A percentile compares a stretch with the other conserved stretches of the same genome.
These are phyloP conservation scores for Pulveroboletus sp. DNA, from an alignment of 768 basidiomycete genomes.

Conservation along the genomic window DNA sequence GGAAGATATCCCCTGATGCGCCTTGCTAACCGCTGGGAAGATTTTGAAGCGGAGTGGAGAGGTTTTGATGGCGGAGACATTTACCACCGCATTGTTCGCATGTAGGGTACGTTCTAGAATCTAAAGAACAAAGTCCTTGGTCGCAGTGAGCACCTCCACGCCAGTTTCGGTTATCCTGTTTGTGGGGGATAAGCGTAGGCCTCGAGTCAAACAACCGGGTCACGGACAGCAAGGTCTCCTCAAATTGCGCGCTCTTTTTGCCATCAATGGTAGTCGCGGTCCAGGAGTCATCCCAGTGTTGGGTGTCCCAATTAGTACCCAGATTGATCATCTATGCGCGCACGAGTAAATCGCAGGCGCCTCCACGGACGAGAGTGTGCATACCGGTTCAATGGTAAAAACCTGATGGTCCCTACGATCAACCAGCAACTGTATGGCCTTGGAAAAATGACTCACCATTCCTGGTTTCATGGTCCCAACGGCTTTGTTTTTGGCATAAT, in stretches of 20 bases:
- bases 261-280: constrained; percentile 93
- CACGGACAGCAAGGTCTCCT: constrained; percentile 90
- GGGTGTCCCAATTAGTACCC: constrained; percentile 68
- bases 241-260: constrained; percentile 90
- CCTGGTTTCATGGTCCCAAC: constrained; percentile 91
- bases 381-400: constrained; percentile 78
- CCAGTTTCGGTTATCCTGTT: constrained; percentile 86
- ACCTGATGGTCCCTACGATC: constrained; percentile 32
- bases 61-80: constrained; percentile 16
- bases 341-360: background rate
- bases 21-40: constrained; percentile 19
- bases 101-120: constrained; percentile 13
- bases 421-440: background rate
- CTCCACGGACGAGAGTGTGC: constrained; percentile 14
- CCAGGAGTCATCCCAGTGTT: constrained; percentile 95
- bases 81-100: constrained; percentile 20
- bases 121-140: constrained; percentile 29
- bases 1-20: constrained; percentile 22
- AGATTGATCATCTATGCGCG: constrained; percentile 82
- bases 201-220: background rate
- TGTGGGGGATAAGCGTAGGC: constrained; percentile 14
- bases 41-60: constrained; percentile 16
- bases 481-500: constrained; percentile 93
- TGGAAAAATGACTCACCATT: constrained; percentile 53
- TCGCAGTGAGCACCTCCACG: constrained; percentile 79